Base-by-base conservation (phyloP, 176 grass and related monocot species). In the Aegilops umbellulata region DNA sequence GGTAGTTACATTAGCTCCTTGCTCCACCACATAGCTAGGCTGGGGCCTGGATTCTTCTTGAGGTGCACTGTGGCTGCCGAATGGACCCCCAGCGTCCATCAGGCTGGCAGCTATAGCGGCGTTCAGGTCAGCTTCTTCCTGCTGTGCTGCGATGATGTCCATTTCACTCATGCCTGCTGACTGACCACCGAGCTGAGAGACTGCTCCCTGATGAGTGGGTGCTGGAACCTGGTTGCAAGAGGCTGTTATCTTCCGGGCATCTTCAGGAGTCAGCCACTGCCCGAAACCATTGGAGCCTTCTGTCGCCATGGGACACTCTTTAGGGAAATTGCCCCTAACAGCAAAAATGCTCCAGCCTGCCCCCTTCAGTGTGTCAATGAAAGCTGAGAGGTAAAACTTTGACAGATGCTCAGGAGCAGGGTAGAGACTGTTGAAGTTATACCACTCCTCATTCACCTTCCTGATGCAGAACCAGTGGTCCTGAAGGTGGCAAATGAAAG, bases 401-500 rank as follows among this genome's bases (percentile, higher is more conserved):
- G 97, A 98, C 19, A 98, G 84, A 39, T 98, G 90, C 93, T 95
- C 94, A 0, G 97, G 97, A 53, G 97, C 94, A 66, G 94, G 97
- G 81, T 95, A 95, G 47, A 98, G 93, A 62, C 97, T 95, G n/a
- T 98, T 98, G 62, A 98, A 98, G 70, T 98, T 95, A 83, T 94
- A 98, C 94, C 97, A 98, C 70, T 98, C 97, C 19, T 71, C 90
- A 58, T 94, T 98, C 70, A 95, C 97, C 72, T 98, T 95, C 73
- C 97, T 85, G 38, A 98, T 98, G 85, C 97, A 98, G 76, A 98
- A 98, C 97, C 97, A 98, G 89, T 98, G 97, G 76, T 92, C 88
- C 32, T 92, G 93, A 66, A 92, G 84, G 82, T 98, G 97, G 75
- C 97, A 98, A 89, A 98, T 98, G 79, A 98, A 98, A 80, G 92